These are phyloP conservation scores for Vanrija sp. DNA, from an alignment of 1,284 basidiomycete species.

Conservation along the genomic window DNA sequence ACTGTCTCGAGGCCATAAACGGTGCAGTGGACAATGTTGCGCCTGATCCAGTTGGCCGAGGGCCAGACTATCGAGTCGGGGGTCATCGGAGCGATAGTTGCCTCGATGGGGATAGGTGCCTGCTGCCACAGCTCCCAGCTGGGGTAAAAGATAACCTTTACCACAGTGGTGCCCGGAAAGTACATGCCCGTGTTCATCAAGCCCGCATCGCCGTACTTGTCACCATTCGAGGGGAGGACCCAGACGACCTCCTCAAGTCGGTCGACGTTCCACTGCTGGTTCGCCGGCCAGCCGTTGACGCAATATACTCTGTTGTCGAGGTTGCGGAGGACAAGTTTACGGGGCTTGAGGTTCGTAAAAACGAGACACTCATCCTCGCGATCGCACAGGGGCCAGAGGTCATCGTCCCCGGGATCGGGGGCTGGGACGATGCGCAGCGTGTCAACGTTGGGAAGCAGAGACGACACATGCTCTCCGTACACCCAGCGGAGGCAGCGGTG, in stretches of 20 bases:
- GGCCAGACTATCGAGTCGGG: no score
- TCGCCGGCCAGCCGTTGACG: neutral
- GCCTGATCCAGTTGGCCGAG: no score
- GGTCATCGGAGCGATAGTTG: no score
- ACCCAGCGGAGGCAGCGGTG: neutral
- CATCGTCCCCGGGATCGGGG: neutral
- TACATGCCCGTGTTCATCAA: neutral
- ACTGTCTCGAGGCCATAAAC: no score
- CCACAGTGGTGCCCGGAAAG: neutral
- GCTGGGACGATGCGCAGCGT: neutral
- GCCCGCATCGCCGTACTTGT: neutral
- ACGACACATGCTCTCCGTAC: neutral
- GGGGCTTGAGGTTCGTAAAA: neutral
- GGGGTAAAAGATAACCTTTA: neutral
- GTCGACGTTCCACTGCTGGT: neutral
- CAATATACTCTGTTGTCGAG: neutral
- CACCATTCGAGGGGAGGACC: neutral
- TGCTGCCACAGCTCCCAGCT: conserved; percentile 1
- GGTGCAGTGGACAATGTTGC: no score
- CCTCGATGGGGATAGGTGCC: no score
- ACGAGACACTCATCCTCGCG: neutral
- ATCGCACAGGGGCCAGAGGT: neutral
- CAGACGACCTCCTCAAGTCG: neutral
- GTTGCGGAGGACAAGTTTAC: conserved; percentile 7
- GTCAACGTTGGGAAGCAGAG: conserved; percentile 1